Evolutionary conservation across 768 basidiomycete genomes (phyloP).

Genomic region (Amanita thiersii): DNA sequence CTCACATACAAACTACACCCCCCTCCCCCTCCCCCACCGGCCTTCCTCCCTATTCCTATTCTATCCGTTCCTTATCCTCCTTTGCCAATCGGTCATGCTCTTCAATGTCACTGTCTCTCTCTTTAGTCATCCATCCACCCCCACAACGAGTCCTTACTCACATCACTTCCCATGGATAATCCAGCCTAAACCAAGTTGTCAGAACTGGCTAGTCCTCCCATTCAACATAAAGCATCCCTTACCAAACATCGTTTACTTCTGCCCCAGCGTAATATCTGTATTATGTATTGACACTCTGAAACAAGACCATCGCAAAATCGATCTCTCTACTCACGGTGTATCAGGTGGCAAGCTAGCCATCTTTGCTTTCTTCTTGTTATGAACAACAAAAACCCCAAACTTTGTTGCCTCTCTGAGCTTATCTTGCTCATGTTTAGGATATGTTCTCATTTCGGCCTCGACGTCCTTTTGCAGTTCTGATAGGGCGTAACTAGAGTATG

Average conservation of each 20-base stretch:
- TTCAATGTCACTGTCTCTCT: constrained; percentile 56
- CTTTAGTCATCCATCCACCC: neutral
- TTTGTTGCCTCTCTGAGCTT: constrained; percentile 56
- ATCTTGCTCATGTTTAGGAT: constrained; percentile 71
- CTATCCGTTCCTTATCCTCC: constrained; percentile 22
- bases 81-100: constrained; percentile 63
- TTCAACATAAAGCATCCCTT: constrained; percentile 18
- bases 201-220: neutral
- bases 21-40: too few species aligned
- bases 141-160: constrained; percentile 23
- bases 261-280: constrained; percentile 75
- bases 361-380: constrained; percentile 90
- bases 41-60: too few species aligned
- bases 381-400: constrained; percentile 91
- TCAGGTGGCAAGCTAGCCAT: constrained; percentile 62
- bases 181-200: constrained; percentile 40
- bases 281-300: neutral
- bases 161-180: constrained; percentile 80
- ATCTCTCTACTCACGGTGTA: constrained; percentile 40
- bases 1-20: too few species aligned
- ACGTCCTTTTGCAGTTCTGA: constrained; percentile 88
- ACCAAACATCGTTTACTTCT: constrained; percentile 70
- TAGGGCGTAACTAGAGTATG: constrained; percentile 66
- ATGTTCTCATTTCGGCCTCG: constrained; percentile 52
- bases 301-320: neutral